Evolutionary conservation across 139 green algal genomes (phyloP).

Genomic region (Limnomonas spitsbergensis): DNA sequence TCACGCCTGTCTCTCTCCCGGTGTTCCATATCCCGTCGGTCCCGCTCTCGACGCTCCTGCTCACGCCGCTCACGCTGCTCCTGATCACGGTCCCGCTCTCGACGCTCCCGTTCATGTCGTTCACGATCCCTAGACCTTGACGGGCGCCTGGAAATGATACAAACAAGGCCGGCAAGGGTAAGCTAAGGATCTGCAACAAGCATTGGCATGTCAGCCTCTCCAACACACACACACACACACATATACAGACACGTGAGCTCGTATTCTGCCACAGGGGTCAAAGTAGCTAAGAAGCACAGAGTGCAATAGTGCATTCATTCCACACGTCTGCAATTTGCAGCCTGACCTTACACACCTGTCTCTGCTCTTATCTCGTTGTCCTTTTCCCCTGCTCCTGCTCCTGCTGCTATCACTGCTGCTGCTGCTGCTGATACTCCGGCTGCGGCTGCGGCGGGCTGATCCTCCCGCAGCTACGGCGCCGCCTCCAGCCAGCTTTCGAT

Average conservation of each 20-base stretch:
- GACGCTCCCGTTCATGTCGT: background rate
- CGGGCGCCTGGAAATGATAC: background rate
- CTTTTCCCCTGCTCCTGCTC: conserved; percentile 2
- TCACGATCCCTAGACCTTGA: background rate
- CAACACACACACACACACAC: too few species aligned
- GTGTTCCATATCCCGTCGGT: background rate
- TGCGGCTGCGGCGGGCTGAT: background rate
- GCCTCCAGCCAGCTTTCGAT: background rate
- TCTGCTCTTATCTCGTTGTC: background rate
- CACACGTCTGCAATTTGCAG: too few species aligned
- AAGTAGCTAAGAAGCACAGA: too few species aligned
- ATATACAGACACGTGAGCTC: too few species aligned
- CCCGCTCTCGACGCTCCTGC: background rate
- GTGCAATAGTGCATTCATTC: too few species aligned
- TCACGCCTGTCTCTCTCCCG: conserved; percentile 3
- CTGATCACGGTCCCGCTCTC: conserved; percentile 7
- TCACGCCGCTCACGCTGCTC: conserved; percentile 11
- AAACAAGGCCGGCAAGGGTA: too few species aligned
- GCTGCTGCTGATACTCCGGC: background rate
- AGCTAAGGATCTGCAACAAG: too few species aligned
- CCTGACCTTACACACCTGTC: background rate
- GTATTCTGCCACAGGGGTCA: too few species aligned
- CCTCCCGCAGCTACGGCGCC: background rate
- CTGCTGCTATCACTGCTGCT: conserved; percentile 13
- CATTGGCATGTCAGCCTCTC: too few species aligned